Evolutionary conservation across 148 eudicot species (phyloP).

Genomic region (Fagopyrum esculentum): DNA sequence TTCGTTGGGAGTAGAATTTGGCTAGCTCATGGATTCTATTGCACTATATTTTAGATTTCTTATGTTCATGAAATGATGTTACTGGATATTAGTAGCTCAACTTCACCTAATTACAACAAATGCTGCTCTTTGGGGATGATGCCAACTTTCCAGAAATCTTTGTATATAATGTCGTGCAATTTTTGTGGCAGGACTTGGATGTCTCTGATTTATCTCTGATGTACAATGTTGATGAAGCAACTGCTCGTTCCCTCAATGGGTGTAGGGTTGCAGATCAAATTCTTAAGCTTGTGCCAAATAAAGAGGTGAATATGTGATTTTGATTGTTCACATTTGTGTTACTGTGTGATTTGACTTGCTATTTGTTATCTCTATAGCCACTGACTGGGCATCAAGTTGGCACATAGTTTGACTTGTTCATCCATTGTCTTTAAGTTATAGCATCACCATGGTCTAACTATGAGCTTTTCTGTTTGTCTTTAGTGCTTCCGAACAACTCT

Average conservation of each 20-base stretch:
- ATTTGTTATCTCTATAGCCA: background rate
- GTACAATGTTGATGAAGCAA: constrained; percentile 72
- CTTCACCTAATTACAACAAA: background rate
- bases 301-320: constrained; percentile 30
- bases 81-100: background rate
- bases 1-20: too few relatives aligned
- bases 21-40: too few relatives aligned
- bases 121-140: background rate
- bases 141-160: background rate
- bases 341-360: background rate
- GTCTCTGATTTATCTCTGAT: constrained; percentile 63
- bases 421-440: constrained; percentile 2
- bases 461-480: constrained; percentile 2
- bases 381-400: background rate
- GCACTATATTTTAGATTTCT: background rate
- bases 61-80: background rate
- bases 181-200: constrained; percentile 56
- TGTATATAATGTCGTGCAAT: background rate
- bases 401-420: background rate
- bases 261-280: constrained; percentile 91
- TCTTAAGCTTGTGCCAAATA: constrained; percentile 85
- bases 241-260: constrained; percentile 89
- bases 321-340: constrained; percentile 11
- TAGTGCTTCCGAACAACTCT: constrained; percentile 78
- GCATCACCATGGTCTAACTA: background rate